Conservation (phyloP, 1,139 yeast genomes). For the Saccharomycopsis phalli region DNA sequence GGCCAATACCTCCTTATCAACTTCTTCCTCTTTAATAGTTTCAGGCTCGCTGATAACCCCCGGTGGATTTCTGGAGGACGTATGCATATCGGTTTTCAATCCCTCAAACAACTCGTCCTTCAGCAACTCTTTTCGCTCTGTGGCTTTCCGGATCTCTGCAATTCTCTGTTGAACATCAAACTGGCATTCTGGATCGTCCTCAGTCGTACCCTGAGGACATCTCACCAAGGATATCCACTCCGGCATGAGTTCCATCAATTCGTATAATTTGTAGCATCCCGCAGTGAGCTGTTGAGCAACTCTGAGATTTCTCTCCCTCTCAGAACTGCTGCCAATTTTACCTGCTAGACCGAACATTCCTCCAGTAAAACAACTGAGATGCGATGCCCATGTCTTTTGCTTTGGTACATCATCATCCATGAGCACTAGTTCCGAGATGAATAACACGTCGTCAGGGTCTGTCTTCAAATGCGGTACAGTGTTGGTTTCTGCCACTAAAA, state of each 20-base stretch:
- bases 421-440: slow-evolving; percentile 12
- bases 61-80: neutral
- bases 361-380: slow-evolving; percentile 65
- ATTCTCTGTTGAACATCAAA: slow-evolving; percentile 25
- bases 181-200: slow-evolving; percentile 24
- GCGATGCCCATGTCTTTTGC: slow-evolving; percentile 35
- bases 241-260: slow-evolving; percentile 38
- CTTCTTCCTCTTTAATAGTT: slow-evolving; percentile 5
- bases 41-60: neutral
- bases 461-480: slow-evolving; percentile 19
- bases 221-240: slow-evolving; percentile 32
- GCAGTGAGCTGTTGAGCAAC: slow-evolving; percentile 55
- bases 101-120: slow-evolving; percentile 8
- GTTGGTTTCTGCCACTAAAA: slow-evolving; percentile 23
- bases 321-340: slow-evolving; percentile 29
- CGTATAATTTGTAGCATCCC: slow-evolving; percentile 60
- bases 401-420: neutral
- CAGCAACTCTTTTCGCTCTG: slow-evolving; percentile 2
- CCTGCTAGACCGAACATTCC: slow-evolving; percentile 68
- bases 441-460: slow-evolving; percentile 25
- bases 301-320: slow-evolving; percentile 33
- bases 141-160: slow-evolving; percentile 21
- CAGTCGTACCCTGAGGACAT: slow-evolving; percentile 26
- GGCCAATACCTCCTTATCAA: slow-evolving; percentile 2
- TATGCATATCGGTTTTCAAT: neutral